Evolutionary conservation across 1,139 yeast genomes (phyloP), one percentile per base, ranked within the genome.

Genomic region (Suhomyces coccinellae): DNA sequence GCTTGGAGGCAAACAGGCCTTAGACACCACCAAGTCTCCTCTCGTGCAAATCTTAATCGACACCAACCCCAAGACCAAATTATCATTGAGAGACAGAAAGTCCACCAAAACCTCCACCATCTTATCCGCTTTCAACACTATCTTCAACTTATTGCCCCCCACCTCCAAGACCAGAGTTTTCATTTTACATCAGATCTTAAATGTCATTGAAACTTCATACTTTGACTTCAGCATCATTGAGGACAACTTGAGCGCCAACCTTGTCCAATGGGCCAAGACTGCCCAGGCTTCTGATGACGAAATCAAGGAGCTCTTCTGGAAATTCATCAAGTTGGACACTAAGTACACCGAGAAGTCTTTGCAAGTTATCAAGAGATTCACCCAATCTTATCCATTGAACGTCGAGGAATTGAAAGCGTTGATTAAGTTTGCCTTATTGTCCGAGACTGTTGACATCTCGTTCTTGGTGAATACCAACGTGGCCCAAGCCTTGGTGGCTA

Each of bases 41-140:
- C 57, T 75, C 46, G 54, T 70, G 39, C 52, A 61, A 36, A 62
- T 61, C 43, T 65, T 75, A 50, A 54, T 65, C 20, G 66, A 62
- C 43, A 55, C 66, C 38, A 68, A 65, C 43, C 79, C 79, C 42
- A 52, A 56, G 33, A 65, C 67, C 51, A 71, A 67, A 52, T 73
- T 74, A 37, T 63, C 75, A 30, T 66, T 74, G 56, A 71, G 78
- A 63, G 79, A 75, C 60, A 71, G 79, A 62, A 71, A 66, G 56
- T 65, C 76, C 37, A 70, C 75, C 51, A 73, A 70, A 53, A 60
- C 77, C 27, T 65, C 77, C 45, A 69, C 75, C 41, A 61, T 75
- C 31, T 64, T 75, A 56, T 72, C 78, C 20, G 65, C 67, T 48
- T 65, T 74, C 48, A 71, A 69, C 55, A 71, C 71, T 36, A 61